Evolutionary conservation across 768 basidiomycete species (phyloP).

Genomic region (Crepidotus variabilis): DNA sequence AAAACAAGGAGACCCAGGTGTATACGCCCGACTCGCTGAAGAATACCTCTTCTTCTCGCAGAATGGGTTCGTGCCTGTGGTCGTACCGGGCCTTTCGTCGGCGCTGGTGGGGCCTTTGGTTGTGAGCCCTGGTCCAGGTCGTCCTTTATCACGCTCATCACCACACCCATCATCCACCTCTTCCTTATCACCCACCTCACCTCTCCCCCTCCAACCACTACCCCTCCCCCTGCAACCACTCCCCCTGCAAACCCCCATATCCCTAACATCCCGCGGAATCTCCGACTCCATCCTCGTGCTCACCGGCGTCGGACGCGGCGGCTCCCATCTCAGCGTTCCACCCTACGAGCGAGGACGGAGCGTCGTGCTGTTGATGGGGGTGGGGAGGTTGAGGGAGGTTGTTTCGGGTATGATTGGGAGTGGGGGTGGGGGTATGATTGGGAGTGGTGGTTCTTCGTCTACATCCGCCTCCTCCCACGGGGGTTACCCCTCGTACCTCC

Average conservation of each 20-base stretch:
- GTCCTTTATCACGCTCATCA: neutral
- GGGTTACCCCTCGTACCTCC: constrained; percentile 69
- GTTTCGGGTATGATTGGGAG: constrained; percentile 50
- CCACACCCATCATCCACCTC: neutral
- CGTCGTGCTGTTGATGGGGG: constrained; percentile 90
- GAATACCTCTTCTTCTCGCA: constrained; percentile 91
- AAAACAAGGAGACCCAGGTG: constrained; percentile 96
- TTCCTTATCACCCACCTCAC: too few relatives aligned
- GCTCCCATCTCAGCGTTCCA: constrained; percentile 80
- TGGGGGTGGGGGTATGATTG: constrained; percentile 1
- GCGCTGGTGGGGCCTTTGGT: constrained; percentile 88
- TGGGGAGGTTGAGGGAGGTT: constrained; percentile 77
- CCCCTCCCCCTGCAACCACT: too few relatives aligned
- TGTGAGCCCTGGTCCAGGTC: constrained; percentile 39
- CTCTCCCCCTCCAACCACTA: too few relatives aligned
- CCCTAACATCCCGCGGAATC: constrained; percentile 93
- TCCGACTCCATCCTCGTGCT: constrained; percentile 78
- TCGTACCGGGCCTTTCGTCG: constrained; percentile 88
- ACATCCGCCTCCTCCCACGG: constrained; percentile 14
- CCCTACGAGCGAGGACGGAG: constrained; percentile 83
- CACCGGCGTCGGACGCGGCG: constrained; percentile 60
- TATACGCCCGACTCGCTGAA: constrained; percentile 93
- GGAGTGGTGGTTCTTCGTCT: neutral
- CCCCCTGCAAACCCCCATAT: constrained; percentile 40
- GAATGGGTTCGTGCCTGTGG: constrained; percentile 77